phyloP scores from a whole-genome alignment of 1,284 basidiomycete genomes.

The Ganoderma boninense region DNA sequence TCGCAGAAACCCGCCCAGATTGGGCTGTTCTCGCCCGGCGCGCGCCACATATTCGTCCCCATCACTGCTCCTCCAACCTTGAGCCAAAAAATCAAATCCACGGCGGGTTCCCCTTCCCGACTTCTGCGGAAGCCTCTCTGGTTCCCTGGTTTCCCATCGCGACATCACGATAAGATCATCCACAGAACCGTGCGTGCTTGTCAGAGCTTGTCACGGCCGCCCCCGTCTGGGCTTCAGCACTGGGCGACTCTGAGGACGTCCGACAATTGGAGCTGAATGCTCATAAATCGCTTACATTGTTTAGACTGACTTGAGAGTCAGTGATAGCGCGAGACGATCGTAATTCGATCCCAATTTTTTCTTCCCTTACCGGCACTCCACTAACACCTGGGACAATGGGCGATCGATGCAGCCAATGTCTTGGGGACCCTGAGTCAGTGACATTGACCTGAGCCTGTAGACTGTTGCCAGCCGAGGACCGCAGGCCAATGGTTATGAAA shows the following conservation, averaged over 20 bases:
- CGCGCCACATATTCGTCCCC: background rate
- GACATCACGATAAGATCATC: background rate
- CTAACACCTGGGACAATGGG: background rate
- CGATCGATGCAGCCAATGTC: background rate
- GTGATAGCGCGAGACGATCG: background rate
- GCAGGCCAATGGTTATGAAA: background rate
- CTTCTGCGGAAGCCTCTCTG: slow-evolving; percentile 6
- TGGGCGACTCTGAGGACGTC: background rate
- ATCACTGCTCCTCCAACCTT: slow-evolving; percentile 10
- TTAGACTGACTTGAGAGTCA: slow-evolving; percentile 1
- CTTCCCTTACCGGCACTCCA: background rate
- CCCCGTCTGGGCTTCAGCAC: background rate
- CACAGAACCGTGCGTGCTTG: background rate
- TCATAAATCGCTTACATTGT: background rate
- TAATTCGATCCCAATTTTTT: background rate
- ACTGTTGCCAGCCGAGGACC: background rate
- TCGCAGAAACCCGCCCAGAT: background rate
- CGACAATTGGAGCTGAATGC: background rate
- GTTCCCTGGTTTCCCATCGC: slow-evolving; percentile 9
- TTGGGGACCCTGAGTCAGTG: background rate
- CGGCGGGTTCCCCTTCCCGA: slow-evolving; percentile 11
- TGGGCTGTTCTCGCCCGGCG: background rate
- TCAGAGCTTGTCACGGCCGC: background rate
- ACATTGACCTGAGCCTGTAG: slow-evolving; percentile 1
- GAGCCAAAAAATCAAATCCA: slow-evolving; percentile 16